Percentiles rank a stretch among this genome's conserved stretches.
These are phyloP conservation scores for Protomyces pachydermus DNA, from an alignment of 1,139 yeast genomes.

Conservation along the genomic window DNA sequence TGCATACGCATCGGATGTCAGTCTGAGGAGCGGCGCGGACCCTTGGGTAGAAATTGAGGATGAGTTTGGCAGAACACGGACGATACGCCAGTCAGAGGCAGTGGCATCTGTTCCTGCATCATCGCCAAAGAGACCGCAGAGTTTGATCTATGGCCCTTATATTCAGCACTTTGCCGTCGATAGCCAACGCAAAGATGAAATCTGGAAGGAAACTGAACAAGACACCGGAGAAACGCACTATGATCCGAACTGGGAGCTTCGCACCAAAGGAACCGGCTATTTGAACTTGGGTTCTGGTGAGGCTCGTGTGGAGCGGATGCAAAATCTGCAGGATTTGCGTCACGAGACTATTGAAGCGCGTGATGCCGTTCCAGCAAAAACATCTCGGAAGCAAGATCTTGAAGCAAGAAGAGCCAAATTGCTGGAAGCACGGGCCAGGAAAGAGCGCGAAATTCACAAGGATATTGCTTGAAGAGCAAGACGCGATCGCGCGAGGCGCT, in stretches of 20 bases:
- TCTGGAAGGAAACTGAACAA: conserved; percentile 18
- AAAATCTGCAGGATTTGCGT: background rate
- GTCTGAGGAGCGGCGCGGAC: background rate
- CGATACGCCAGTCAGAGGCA: conserved; percentile 3
- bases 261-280: conserved; percentile 19
- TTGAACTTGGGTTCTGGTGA: conserved; percentile 14
- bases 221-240: conserved; percentile 10
- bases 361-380: background rate
- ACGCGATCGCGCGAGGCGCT: too few species aligned
- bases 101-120: background rate
- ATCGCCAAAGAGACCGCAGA: background rate
- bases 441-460: background rate
- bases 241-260: conserved; percentile 15
- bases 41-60: conserved; percentile 21
- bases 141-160: conserved; percentile 12
- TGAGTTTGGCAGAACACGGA: conserved; percentile 22
- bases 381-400: background rate
- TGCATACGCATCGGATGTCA: background rate
- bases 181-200: conserved; percentile 11
- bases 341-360: conserved; percentile 1
- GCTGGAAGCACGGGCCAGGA: background rate
- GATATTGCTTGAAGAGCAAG: background rate
- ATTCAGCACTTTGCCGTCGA: conserved; percentile 16
- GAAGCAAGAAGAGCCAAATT: background rate
- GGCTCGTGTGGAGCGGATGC: conserved; percentile 11